phyloP scores from a whole-genome alignment of 257 asterid genomes.

The Gentiana macrophylla region DNA sequence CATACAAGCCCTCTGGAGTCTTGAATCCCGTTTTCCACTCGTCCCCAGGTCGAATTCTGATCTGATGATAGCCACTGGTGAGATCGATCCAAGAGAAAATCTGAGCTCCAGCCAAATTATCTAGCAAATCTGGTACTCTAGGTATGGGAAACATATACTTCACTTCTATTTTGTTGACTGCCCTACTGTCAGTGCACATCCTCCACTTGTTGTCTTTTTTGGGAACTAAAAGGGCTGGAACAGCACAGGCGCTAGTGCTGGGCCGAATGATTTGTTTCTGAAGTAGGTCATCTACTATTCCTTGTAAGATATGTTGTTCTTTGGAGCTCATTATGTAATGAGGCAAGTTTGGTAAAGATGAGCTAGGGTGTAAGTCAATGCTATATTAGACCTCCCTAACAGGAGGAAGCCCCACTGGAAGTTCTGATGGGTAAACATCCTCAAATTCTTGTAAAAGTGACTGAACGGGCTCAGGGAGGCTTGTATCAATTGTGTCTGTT shows the following conservation, averaged over 20 bases:
- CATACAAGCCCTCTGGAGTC: slow-evolving; percentile 4
- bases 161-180: not conserved
- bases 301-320: not conserved
- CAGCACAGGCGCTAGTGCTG: not conserved
- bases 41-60: not conserved
- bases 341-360: not conserved
- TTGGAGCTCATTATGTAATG: not conserved
- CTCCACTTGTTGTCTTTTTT: not conserved
- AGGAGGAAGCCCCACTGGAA: not conserved
- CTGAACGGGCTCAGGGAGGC: too few relatives aligned
- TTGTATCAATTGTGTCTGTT: too few relatives aligned
- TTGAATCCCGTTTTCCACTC: slow-evolving; percentile 9
- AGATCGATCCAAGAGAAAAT: not conserved
- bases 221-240: not conserved
- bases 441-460: not conserved
- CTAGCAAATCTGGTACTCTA: not conserved
- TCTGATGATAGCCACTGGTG: not conserved
- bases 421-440: not conserved
- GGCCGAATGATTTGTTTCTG: not conserved
- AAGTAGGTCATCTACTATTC: not conserved
- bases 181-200: slow-evolving; percentile 1
- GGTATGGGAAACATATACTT: not conserved
- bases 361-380: not conserved
- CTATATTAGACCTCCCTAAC: not conserved
- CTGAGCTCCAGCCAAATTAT: not conserved